Evolutionary conservation across 257 asterid species (phyloP), one percentile per base, ranked within the genome.

Genomic region (Solanum neorickii): DNA sequence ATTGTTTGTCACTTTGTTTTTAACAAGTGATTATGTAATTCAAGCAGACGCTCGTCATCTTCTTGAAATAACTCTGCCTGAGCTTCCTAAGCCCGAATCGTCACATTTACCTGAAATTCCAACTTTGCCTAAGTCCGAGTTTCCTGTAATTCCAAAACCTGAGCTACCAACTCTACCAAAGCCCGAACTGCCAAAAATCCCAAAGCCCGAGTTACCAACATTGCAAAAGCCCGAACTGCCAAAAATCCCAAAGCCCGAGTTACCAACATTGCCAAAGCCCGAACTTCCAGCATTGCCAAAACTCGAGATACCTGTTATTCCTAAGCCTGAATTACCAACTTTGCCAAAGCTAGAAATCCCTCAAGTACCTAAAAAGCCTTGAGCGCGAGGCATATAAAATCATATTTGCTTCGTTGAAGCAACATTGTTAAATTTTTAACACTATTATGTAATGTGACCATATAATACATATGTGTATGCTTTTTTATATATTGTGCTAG

Each of bases 141-240:
- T 83, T 2, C 90, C 87, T 15, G 78, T 25, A 59, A 76, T 87
- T 25, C 89, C 90, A 41, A 83, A 87, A 15, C 77, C 90, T 8
- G 82, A 86, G 15, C 4, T 89, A 12, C 91, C 94, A 12, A 83
- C 73, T 12, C 29, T 89, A 60, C 92, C 91, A 9, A 84, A 89
- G 52, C 91, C 90, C 10, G 74, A 84, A 23, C 5, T 52, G 23
- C 62, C 78, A 18, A 46, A 31, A 52, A 74, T 88, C 14, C 83
- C 88, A 37, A 82, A 87, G 13, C 85, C 91, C 10, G 82, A 87
- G 14, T 5, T 89, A 12, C 91, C 94, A 18, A 73, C 85, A 6
- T 4, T 88, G 9, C 88, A 84, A 18, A 46, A 90, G 60, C 5
- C 91, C 87, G 0, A 77, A 23, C 3, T 52, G 23, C 62, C 78